A percentile compares a stretch with the other conserved stretches of the same genome.
These are phyloP conservation scores for Silybum marianum DNA, from an alignment of 129 eudicot species.

Conservation along the genomic window DNA sequence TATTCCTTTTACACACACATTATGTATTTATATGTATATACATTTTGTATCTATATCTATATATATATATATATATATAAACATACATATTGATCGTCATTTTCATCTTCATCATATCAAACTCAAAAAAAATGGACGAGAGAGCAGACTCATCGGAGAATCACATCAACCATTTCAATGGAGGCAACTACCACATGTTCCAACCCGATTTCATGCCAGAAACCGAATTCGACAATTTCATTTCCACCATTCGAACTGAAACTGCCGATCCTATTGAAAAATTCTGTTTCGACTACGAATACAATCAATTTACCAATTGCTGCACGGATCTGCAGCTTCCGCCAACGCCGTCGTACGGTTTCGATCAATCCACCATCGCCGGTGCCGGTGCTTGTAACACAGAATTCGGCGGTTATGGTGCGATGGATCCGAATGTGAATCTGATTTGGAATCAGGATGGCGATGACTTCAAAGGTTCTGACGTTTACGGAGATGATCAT, in stretches of 20 bases:
- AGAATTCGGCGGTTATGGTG: constrained; percentile 5
- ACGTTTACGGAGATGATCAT: constrained; percentile 37
- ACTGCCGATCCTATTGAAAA: constrained; percentile 30
- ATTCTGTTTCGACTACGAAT: constrained; percentile 35
- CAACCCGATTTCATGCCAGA: constrained; percentile 48
- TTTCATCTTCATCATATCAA: constrained; percentile 3
- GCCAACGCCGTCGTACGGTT: constrained; percentile 14
- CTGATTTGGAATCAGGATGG: constrained; percentile 9
- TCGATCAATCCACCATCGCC: neutral
- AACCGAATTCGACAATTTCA: constrained; percentile 51
- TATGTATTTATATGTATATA: neutral
- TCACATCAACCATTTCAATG: constrained; percentile 25
- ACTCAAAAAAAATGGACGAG: constrained; percentile 24
- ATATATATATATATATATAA: neutral
- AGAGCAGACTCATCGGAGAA: constrained; percentile 28
- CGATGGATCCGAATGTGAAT: constrained; percentile 23
- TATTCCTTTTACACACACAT: constrained; percentile 17
- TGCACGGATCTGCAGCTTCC: constrained; percentile 25
- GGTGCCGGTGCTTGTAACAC: neutral
- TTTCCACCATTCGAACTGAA: constrained; percentile 51
- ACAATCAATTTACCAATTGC: constrained; percentile 38
- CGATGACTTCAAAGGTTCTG: constrained; percentile 26
- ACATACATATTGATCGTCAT: neutral
- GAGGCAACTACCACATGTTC: constrained; percentile 23
- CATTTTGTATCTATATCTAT: neutral